phyloP scores from a whole-genome alignment of 2,329 filamentous ascomycete genomes.

The Zopfia rhizophila region DNA sequence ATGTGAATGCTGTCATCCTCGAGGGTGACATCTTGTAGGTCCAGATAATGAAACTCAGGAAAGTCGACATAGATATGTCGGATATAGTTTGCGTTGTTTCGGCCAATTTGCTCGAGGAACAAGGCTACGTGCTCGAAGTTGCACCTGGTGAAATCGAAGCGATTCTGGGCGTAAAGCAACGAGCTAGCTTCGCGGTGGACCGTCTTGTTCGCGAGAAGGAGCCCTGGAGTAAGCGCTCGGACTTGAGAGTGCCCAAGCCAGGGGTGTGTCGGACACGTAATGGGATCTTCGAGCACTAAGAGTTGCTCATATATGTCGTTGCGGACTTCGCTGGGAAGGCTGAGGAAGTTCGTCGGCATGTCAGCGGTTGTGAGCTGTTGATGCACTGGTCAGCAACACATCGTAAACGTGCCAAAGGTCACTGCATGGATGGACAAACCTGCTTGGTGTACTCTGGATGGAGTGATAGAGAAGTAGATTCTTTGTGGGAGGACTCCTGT shows the following conservation, averaged over 20 bases:
- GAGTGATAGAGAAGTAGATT: too few species aligned
- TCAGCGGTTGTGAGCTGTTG: too few species aligned
- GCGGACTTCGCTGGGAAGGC: conserved; percentile 9
- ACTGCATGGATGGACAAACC: too few species aligned
- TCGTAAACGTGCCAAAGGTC: too few species aligned
- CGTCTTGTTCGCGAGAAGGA: conserved; percentile 7
- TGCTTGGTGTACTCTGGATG: too few species aligned
- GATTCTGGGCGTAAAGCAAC: conserved; percentile 15
- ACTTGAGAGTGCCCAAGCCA: not conserved
- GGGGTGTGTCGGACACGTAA: not conserved
- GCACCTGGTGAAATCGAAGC: conserved; percentile 8
- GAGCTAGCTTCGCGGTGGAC: conserved; percentile 14
- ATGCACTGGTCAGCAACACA: too few species aligned
- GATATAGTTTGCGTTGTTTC: conserved; percentile 10
- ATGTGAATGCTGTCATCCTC: conserved; percentile 7
- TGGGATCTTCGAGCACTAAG: conserved; percentile 4
- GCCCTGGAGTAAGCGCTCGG: not conserved
- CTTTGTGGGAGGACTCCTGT: too few species aligned
- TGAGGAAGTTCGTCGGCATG: conserved; percentile 6
- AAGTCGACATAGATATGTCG: conserved; percentile 11
- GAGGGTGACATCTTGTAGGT: conserved; percentile 4
- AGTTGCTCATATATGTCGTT: conserved; percentile 12
- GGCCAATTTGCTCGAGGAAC: conserved; percentile 9
- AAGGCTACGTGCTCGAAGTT: conserved; percentile 1
- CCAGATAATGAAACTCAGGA: conserved; percentile 2